Evolutionary conservation across 306 rosid species (phyloP), one percentile per base, ranked within the genome.

Genomic region (Quercus rubra): DNA sequence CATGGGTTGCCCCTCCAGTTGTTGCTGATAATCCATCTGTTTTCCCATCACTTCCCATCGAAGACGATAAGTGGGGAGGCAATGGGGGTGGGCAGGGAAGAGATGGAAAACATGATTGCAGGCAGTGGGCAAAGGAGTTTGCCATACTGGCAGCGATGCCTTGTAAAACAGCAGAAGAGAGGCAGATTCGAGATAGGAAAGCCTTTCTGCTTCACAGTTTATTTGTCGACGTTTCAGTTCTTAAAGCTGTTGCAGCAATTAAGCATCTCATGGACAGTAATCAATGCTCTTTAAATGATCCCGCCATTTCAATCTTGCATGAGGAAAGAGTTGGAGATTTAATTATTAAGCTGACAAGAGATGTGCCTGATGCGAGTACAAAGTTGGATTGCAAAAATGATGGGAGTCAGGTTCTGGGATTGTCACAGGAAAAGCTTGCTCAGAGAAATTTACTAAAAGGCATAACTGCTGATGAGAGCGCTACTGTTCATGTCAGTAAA

Each of bases 1-100:
- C 99, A n/a, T 92, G 99, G 99, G 92, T 95, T 82, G 93, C 91
- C 43, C 99, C 99, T 83, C 94, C 97, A n/a, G 85, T 89, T 83
- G 94, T 90, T 86, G 94, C 96, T 20, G 97, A 91, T 69, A 92
- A 85, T 62, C 90, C 93, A 43, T 86, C 94, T 70, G 66, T 84
- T 77, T 89, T 91, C 84, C 92, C 90, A 1, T 86, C 90, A 25
- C 96, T 95, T 77, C 98, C 99, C 14, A 79, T 82, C 68, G 99
- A 95, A 85, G 98, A 95, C 71, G 98, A 91, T 77, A 79, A 77
- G 61, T 92, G 99, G 99, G 98, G 97, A 79, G 99, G 98, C 80
- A 91, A 84, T 74, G 98, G 98, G 21, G 99, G 98, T 79, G 99
- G 98, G 25, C 98, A 85, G 80, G 98, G 98, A 82, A 88, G 97